Evolutionary conservation across 2,329 filamentous ascomycete genomes (phyloP).

Genomic region (Beauveria medogensis): DNA sequence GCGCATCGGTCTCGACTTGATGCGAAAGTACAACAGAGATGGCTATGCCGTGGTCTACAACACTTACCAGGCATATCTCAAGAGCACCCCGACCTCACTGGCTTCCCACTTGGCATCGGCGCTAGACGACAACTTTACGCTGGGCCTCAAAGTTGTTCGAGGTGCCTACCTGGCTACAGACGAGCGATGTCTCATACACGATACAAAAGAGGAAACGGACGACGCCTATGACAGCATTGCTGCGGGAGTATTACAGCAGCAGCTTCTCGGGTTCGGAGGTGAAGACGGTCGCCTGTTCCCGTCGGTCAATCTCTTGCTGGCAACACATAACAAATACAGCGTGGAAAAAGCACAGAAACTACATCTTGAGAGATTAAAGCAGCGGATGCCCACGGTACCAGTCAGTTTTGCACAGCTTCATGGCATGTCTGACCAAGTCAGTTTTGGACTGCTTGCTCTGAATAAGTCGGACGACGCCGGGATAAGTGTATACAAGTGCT

Average conservation of each 20-base stretch:
- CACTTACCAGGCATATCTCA: not conserved
- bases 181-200: not conserved
- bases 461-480: not conserved
- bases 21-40: not conserved
- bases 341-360: not conserved
- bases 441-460: not conserved
- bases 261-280: not conserved
- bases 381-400: no score
- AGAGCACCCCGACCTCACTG: not conserved
- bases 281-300: not conserved
- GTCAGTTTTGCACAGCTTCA: not conserved
- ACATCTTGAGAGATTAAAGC: not conserved
- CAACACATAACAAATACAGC: not conserved
- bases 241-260: not conserved
- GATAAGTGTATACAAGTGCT: not conserved
- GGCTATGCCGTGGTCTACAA: not conserved
- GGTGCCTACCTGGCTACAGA: not conserved
- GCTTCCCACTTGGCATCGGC: not conserved
- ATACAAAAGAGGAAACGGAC: not conserved
- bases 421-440: not conserved
- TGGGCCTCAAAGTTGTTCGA: not conserved
- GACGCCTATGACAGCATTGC: not conserved
- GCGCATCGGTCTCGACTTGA: not conserved
- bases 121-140: not conserved
- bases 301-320: not conserved